Percentiles rank a stretch among this genome's conserved stretches.
phyloP scores from a whole-genome alignment of 805 yeast species.

The Saturnispora sanitii region DNA sequence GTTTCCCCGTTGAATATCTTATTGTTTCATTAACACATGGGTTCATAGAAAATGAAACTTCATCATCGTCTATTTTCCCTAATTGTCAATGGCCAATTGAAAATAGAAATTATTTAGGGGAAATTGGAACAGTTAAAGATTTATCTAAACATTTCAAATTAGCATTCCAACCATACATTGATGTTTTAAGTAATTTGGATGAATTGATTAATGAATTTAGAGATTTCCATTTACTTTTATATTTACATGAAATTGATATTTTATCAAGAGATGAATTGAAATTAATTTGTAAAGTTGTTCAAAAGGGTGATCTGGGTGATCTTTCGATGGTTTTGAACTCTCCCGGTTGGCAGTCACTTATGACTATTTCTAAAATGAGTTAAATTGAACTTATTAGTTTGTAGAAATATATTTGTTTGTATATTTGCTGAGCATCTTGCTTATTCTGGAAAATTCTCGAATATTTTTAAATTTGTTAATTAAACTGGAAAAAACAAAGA shows the following conservation, averaged over 20 bases:
- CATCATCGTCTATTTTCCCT: background rate
- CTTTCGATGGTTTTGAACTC: background rate
- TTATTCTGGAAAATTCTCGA: background rate
- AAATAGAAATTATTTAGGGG: conserved; percentile 68
- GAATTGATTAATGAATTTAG: conserved; percentile 24
- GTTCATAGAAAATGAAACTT: conserved; percentile 53
- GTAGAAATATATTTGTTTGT: no score
- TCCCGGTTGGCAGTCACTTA: background rate
- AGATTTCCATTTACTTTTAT: conserved; percentile 73
- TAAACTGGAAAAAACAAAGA: no score
- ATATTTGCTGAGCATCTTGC: background rate
- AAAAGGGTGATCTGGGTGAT: background rate
- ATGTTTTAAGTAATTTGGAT: conserved; percentile 7
- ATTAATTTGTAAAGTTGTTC: background rate
- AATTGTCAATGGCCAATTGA: conserved; percentile 54
- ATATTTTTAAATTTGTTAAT: conserved; percentile 1
- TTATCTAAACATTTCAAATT: conserved; percentile 39
- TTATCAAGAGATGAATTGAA: background rate
- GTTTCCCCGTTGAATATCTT: conserved; percentile 86
- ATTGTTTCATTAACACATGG: conserved; percentile 88
- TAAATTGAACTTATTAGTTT: background rate
- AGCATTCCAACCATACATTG: conserved; percentile 4
- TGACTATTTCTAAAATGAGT: background rate
- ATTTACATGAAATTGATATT: conserved; percentile 26
- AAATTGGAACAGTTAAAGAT: conserved; percentile 53